Evolutionary conservation across 768 basidiomycete species (phyloP), one percentile per base, ranked within the genome.

Genomic region (Heimioporus sp.): DNA sequence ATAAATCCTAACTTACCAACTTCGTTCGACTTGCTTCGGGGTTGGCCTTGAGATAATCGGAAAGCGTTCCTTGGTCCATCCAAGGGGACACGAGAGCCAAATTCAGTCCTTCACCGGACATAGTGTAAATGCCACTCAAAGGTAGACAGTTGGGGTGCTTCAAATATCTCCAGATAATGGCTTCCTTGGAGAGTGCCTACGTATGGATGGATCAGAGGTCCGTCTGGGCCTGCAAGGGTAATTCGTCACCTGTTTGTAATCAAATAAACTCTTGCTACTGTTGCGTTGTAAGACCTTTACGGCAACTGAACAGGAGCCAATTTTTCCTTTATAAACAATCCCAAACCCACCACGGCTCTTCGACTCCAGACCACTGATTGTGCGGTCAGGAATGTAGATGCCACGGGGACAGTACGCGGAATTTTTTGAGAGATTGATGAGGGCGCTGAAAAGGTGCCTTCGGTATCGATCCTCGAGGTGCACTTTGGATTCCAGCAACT

Each of bases 41-140:
- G 20, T 68, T 57, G 15, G 2, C 5, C 38, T 55, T 39, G 30
- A 76, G 63, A 57, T 68, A 75, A 2, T 58, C 40, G 24, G 37
- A 54, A 5, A 76, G 49, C 19, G 68, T 64, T 12, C 70, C 70
- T 5, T 67, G 60, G 8, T 59, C 48, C 73, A 74, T 73, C 73
- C 73, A 75, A 21, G 65, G 75, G 4, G 75, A 75, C 38, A 76
- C 66, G 15, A 77, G 60, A 10, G 32, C 39, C 32, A 48, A 20
- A 63, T 54, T 34, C 59, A 21, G 67, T 30, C 45, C 65, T 53
- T 16, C 46, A 6, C 6, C 36, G 24, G 59, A 43, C 12, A 59
- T 52, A 19, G 6, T 21, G 38, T 59, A 74, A 15, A 70, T 45
- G 2, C 73, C 72, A 55, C 68, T 65, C 21, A 74, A 52, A 3